Percentiles rank a stretch among this genome's conserved stretches.
These are phyloP conservation scores for Solanum pinnatisectum DNA, from an alignment of 257 asterid species.

Conservation along the genomic window DNA sequence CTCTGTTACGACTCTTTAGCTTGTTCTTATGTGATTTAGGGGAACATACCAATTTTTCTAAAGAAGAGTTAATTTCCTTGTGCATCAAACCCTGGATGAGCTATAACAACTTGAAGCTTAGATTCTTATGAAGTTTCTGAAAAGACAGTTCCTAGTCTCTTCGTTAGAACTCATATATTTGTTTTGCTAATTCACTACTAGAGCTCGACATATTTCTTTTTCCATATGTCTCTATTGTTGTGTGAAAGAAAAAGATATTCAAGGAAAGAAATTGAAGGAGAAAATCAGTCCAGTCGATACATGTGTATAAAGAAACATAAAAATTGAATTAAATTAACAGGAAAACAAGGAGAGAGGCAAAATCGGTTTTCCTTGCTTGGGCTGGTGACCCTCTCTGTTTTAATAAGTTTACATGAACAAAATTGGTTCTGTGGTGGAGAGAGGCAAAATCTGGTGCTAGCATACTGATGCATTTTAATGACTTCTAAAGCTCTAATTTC, in stretches of 20 bases:
- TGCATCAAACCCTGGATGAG: background rate
- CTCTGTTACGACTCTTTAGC: background rate
- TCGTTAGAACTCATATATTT: background rate
- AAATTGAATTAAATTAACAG: background rate
- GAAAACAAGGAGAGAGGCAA: background rate
- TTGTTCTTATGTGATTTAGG: background rate
- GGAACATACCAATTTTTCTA: background rate
- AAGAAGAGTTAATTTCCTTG: background rate
- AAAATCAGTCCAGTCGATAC: background rate
- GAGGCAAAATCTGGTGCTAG: background rate
- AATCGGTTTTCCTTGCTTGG: background rate
- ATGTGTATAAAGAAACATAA: background rate
- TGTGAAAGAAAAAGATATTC: too few species aligned
- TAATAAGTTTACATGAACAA: background rate
- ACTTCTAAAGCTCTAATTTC: background rate
- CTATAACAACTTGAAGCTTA: background rate
- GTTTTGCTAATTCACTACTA: background rate
- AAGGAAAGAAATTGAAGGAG: too few species aligned
- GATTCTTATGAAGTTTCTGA: background rate
- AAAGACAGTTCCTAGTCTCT: background rate
- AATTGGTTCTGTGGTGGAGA: background rate
- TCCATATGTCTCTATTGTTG: too few species aligned
- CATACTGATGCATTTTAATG: background rate
- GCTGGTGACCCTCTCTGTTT: background rate
- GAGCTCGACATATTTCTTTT: background rate